Percentiles rank a stretch among this genome's conserved stretches.
Conservation (phyloP, 176 grass and related monocot species). For the Oryza meyeriana region DNA sequence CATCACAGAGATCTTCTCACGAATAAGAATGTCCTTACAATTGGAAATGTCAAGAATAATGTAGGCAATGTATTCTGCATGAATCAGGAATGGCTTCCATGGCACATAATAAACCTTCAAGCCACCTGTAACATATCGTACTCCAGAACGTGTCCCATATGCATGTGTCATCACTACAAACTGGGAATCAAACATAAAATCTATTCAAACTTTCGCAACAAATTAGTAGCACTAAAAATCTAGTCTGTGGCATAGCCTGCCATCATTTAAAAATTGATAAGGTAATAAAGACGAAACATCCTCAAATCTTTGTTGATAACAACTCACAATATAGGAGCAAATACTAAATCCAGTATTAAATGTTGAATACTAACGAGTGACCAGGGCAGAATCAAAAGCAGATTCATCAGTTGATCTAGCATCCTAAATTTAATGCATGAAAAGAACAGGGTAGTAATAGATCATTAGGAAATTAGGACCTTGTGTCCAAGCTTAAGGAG, state of each 20-base stretch:
- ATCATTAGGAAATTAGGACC: constrained; percentile 29
- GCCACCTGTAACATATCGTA: constrained; percentile 83
- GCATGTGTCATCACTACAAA: constrained; percentile 96
- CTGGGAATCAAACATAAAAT: constrained; percentile 31
- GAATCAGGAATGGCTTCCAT: constrained; percentile 83
- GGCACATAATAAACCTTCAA: constrained; percentile 96
- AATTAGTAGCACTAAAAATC: not conserved
- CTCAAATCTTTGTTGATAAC: not conserved
- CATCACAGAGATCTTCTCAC: constrained; percentile 89
- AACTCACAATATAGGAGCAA: not conserved
- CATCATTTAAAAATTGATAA: not conserved
- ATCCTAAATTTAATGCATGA: constrained; percentile 16
- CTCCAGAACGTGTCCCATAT: constrained; percentile 85
- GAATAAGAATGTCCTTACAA: constrained; percentile 77
- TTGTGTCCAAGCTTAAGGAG: constrained; percentile 93
- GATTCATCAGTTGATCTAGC: not conserved
- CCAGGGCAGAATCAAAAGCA: not conserved
- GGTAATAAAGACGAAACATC: not conserved
- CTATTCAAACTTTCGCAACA: not conserved
- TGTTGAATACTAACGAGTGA: not conserved
- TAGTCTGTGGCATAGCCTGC: not conserved
- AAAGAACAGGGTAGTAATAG: not conserved
- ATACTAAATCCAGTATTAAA: constrained; percentile 18
- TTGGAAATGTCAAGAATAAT: constrained; percentile 80
- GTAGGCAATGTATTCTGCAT: constrained; percentile 95